A percentile compares a stretch with the other conserved stretches of the same genome.
Conservation (phyloP, 192 early-diverging fungal species). For the Geranomyces variabilis region DNA sequence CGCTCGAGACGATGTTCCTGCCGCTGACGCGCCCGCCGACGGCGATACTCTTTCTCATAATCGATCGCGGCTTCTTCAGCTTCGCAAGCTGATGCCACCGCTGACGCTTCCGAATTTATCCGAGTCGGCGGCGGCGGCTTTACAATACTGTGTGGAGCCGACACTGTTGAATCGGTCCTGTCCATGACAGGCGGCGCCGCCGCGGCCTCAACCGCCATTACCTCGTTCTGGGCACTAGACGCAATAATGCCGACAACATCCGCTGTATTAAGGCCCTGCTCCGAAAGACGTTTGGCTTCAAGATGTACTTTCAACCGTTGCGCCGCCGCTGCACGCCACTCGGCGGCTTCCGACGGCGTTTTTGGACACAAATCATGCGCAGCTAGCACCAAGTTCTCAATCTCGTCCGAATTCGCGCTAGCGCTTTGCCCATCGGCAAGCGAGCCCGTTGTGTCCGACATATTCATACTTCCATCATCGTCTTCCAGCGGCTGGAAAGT, state of each 20-base stretch:
- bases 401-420: not conserved
- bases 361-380: slow-evolving; percentile 16
- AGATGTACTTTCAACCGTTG: slow-evolving; percentile 12
- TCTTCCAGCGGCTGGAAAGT: slow-evolving; percentile 1
- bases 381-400: not conserved
- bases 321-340: slow-evolving; percentile 24
- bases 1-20: slow-evolving; percentile 16
- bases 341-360: slow-evolving; percentile 22
- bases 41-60: not conserved
- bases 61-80: not conserved
- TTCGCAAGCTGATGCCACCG: not conserved
- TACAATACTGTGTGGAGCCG: not conserved
- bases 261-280: not conserved
- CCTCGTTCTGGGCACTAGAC: not conserved
- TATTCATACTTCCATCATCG: not conserved
- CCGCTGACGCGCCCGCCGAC: slow-evolving; percentile 1
- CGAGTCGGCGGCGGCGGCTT: slow-evolving; percentile 1
- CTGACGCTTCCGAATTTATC: not conserved
- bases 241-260: not conserved
- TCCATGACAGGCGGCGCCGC: no score
- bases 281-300: not conserved
- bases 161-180: not conserved
- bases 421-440: not conserved
- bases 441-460: not conserved
- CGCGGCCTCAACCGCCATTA: no score